Evolutionary conservation across 345 rosid species (phyloP).

Genomic region (Murraya paniculata): DNA sequence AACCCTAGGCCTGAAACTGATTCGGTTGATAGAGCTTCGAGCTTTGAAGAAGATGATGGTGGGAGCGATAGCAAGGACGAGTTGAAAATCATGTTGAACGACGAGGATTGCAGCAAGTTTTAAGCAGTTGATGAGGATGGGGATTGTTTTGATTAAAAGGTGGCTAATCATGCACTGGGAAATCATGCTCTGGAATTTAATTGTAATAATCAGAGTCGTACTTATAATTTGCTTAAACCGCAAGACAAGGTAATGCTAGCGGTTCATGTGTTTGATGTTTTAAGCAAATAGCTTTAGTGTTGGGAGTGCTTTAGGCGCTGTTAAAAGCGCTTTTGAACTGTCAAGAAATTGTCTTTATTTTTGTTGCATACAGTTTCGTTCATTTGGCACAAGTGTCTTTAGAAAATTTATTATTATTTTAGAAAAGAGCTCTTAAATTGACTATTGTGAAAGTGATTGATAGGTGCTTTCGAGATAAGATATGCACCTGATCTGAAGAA

Average conservation of each 20-base stretch:
- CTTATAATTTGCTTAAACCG: not conserved
- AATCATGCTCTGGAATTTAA: slow-evolving; percentile 6
- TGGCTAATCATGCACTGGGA: slow-evolving; percentile 1
- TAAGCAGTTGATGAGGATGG: slow-evolving; percentile 11
- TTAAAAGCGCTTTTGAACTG: not conserved
- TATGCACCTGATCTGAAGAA: not conserved
- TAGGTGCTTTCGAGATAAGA: not conserved
- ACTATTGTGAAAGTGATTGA: not conserved
- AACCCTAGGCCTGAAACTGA: not conserved
- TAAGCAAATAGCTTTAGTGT: not conserved
- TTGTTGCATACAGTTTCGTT: not conserved
- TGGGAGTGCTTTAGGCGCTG: not conserved
- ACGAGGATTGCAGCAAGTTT: slow-evolving; percentile 41
- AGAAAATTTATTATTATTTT: too few species aligned
- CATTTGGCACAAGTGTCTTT: not conserved
- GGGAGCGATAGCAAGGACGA: slow-evolving; percentile 65
- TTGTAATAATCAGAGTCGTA: not conserved
- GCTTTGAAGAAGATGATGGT: slow-evolving; percentile 15
- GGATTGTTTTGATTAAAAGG: not conserved
- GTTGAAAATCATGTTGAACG: slow-evolving; percentile 61
- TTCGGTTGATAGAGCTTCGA: slow-evolving; percentile 3
- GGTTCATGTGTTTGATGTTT: not conserved
- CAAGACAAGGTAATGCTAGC: slow-evolving; percentile 31
- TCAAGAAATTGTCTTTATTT: not conserved
- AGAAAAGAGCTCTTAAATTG: not conserved